Base-by-base conservation (phyloP, 441 rosid genomes). In the Biscutella auriculata region DNA sequence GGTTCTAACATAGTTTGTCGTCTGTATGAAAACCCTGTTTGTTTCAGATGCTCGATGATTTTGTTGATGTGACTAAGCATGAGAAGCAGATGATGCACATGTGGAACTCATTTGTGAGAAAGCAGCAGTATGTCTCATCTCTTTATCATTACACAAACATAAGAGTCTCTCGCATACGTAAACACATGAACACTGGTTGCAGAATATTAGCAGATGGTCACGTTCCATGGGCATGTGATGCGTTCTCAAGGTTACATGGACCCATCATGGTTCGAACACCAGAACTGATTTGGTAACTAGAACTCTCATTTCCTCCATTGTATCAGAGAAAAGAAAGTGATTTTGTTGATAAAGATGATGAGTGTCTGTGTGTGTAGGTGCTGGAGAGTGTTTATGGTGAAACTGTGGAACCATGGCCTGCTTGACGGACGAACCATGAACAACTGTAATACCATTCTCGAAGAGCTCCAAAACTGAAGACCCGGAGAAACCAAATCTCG, bases 381-480 rank as follows among this genome's bases (percentile, higher is more conserved):
- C 66, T 94, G 99, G 99, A 87, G 88, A 67, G 51, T 94, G 42
- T 80, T 84, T 49, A 80, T 90, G 99, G 84, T 90, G 63, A 94
- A 94, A 70, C 73, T 87, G 42, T 90, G 97, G 99, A 94, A 94
- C 73, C 99, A 87, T n/a, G 97, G 96, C 37, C 91, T 94, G n/a
- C 96, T 94, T 8, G 99, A 94, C 60, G 97, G 92, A 8, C 76
- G 92, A 46, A 81, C 79, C 25, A 84, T 90, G 92, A 94, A 90
- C 82, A 84, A 68, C 45, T 90, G 97, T 71, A 94, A 82, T 68
- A 34, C 65, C 59, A 61, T 68, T 56, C 87, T 90, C 10, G 88
- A 85, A 52, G 82, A 77, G 68, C 71, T 51, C 66, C 77, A 82
- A 51, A 77, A 53, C 53, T 77, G 69, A 69, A 78, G 73, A 28